These are phyloP conservation scores for Artemisia tridentata DNA, from an alignment of 129 eudicot species.

Conservation along the genomic window DNA sequence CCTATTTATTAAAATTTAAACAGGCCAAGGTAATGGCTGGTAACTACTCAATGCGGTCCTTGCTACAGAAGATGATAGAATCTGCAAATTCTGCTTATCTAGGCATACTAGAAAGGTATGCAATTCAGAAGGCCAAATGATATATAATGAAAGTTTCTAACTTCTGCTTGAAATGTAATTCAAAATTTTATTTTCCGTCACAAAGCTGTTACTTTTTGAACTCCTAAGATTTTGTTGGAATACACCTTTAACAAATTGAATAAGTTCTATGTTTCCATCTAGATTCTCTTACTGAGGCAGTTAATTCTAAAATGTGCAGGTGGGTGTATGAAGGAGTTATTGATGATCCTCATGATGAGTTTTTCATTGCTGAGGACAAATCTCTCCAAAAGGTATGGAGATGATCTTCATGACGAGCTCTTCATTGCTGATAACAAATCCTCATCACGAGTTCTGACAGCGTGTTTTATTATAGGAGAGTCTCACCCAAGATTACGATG, in stretches of 20 bases:
- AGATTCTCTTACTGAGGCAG: slow-evolving; percentile 14
- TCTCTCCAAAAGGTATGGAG: slow-evolving; percentile 76
- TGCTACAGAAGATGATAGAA: slow-evolving; percentile 92
- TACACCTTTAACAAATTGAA: neutral
- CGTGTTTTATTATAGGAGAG: slow-evolving; percentile 61
- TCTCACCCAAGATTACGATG: slow-evolving; percentile 91
- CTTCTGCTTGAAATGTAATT: too few species aligned
- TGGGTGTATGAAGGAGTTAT: slow-evolving; percentile 99
- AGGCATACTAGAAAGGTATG: slow-evolving; percentile 90
- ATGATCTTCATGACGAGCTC: slow-evolving; percentile 91
- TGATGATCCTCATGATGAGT: slow-evolving; percentile 94
- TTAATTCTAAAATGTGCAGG: slow-evolving; percentile 40
- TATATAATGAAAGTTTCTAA: neutral
- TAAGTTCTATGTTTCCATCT: neutral
- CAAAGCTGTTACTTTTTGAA: neutral
- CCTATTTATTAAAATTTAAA: slow-evolving; percentile 6
- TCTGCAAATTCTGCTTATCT: slow-evolving; percentile 94
- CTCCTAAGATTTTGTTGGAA: neutral
- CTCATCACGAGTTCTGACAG: slow-evolving; percentile 27
- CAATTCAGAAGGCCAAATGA: neutral
- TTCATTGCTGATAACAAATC: slow-evolving; percentile 77
- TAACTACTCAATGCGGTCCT: slow-evolving; percentile 85
- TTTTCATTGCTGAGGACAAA: slow-evolving; percentile 93
- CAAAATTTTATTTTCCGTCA: too few species aligned
- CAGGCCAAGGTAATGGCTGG: slow-evolving; percentile 98